Evolutionary conservation across 169 alveolate genomes (phyloP).

Genomic region (Plasmodium vivax): DNA sequence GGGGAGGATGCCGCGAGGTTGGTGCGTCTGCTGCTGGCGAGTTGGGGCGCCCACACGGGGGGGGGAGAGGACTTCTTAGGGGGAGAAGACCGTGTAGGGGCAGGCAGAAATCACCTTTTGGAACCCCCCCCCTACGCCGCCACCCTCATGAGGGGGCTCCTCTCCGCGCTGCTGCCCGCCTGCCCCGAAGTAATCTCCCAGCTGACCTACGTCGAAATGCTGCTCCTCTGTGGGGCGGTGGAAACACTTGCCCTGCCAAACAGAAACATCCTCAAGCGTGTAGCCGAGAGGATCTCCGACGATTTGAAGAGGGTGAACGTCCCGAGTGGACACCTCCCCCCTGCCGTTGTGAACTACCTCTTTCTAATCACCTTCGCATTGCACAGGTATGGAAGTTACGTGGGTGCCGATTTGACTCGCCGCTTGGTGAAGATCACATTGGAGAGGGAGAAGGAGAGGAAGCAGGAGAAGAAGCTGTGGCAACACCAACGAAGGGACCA

Average conservation of each 20-base stretch:
- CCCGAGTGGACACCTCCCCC: background rate
- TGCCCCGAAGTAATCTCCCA: background rate
- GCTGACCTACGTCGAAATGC: slow-evolving; percentile 21
- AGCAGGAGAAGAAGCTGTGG: background rate
- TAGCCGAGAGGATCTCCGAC: background rate
- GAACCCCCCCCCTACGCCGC: background rate
- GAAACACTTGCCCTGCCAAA: background rate
- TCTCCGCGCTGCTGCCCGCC: background rate
- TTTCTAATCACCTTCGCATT: slow-evolving; percentile 3
- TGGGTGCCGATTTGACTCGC: background rate
- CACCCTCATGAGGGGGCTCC: slow-evolving; percentile 14
- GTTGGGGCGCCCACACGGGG: slow-evolving; percentile 1
- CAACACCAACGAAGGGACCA: background rate
- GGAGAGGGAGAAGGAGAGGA: background rate
- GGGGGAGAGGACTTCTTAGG: background rate
- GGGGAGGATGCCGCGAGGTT: background rate
- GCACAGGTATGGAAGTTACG: background rate
- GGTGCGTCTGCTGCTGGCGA: background rate
- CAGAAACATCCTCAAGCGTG: background rate
- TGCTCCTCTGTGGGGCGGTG: slow-evolving; percentile 30
- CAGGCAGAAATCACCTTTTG: background rate
- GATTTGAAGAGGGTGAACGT: background rate
- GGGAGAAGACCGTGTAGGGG: background rate
- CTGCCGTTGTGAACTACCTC: background rate
- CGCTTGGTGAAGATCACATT: background rate